Conservation (phyloP, 2,329 filamentous ascomycete genomes). For the Graphilbum fragrans region DNA sequence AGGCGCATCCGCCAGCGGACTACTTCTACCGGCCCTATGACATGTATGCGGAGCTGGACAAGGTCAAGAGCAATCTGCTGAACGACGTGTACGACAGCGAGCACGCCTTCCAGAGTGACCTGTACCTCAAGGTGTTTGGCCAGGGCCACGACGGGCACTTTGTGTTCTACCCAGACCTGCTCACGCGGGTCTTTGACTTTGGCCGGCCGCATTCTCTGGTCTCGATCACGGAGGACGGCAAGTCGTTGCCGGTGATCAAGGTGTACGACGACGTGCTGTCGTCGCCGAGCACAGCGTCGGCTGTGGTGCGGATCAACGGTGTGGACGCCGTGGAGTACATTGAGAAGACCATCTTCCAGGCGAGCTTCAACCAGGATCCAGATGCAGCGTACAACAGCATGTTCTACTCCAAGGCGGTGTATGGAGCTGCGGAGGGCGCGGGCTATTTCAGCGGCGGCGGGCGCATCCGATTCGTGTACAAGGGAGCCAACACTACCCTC, state of each 20-base stretch:
- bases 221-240: constrained; percentile 22
- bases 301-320: constrained; percentile 17
- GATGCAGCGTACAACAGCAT: constrained; percentile 25
- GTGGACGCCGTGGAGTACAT: constrained; percentile 22
- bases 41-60: constrained; percentile 21
- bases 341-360: constrained; percentile 26
- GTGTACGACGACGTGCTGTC: constrained; percentile 25
- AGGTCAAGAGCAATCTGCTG: constrained; percentile 18
- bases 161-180: constrained; percentile 25
- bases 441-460: constrained; percentile 21
- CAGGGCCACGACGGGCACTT: constrained; percentile 29
- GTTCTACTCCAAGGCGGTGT: constrained; percentile 18
- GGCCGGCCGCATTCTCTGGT: constrained; percentile 25
- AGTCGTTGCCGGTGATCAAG: constrained; percentile 29
- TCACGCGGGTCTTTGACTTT: constrained; percentile 24
- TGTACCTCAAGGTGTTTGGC: constrained; percentile 25
- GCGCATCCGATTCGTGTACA: constrained; percentile 17
- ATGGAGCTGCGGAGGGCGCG: constrained; percentile 6
- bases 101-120: constrained; percentile 26
- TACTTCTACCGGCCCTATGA: constrained; percentile 26
- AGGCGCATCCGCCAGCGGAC: constrained; percentile 23
- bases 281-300: constrained; percentile 8
- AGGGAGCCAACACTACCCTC: constrained; percentile 21
- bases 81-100: constrained; percentile 24
- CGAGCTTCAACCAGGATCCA: constrained; percentile 18